phyloP scores from a whole-genome alignment of 805 yeast genomes.

The Ogataea minuta region DNA sequence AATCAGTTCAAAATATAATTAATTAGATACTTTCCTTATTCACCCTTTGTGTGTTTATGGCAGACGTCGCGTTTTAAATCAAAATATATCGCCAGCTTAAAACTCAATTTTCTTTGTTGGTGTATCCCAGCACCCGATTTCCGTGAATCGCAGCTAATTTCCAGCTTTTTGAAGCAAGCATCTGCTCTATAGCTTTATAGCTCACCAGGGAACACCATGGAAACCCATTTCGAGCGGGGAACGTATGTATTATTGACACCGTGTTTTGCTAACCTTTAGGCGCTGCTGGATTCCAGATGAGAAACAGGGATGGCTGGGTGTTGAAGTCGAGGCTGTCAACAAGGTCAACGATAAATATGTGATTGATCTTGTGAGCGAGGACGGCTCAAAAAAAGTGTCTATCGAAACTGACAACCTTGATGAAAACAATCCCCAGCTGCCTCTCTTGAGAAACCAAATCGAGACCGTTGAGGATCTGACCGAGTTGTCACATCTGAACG shows the following conservation, averaged over 20 bases:
- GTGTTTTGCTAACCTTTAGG: conserved; percentile 31
- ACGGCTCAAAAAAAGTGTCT: conserved; percentile 43
- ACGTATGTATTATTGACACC: conserved; percentile 40
- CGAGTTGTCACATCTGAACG: conserved; percentile 85
- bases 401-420: conserved; percentile 47
- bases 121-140: conserved; percentile 2
- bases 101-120: conserved; percentile 10
- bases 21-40: not conserved
- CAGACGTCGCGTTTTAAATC: conserved; percentile 14
- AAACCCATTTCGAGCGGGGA: conserved; percentile 44
- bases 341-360: conserved; percentile 43
- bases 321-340: conserved; percentile 49
- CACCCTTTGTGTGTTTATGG: not conserved
- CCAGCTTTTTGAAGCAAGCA: not conserved
- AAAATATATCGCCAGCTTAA: conserved; percentile 10
- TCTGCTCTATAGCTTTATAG: not conserved
- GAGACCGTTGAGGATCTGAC: conserved; percentile 96
- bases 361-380: conserved; percentile 54
- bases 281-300: conserved; percentile 84
- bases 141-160: not conserved
- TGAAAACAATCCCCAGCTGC: conserved; percentile 58
- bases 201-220: conserved; percentile 16
- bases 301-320: conserved; percentile 72
- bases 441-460: conserved; percentile 84
- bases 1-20: not conserved